These are phyloP conservation scores for Gryganskiella cystojenkinii DNA, from an alignment of 192 early-diverging fungal genomes.

Conservation along the genomic window DNA sequence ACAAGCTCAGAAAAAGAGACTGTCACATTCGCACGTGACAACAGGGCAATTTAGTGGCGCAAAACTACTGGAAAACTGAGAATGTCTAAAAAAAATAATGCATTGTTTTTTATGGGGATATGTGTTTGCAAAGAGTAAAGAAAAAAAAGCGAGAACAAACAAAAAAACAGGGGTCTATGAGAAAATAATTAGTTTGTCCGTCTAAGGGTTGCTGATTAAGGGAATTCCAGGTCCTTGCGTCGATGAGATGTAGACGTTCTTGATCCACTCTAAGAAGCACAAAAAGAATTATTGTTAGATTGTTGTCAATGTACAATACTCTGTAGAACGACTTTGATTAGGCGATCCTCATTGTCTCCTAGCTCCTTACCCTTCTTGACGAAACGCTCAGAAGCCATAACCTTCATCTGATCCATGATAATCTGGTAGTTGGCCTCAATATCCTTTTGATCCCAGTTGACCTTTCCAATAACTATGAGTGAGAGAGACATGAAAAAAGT, in stretches of 20 bases:
- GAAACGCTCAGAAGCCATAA: conserved; percentile 63
- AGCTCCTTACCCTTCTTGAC: conserved; percentile 56
- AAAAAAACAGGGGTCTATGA: not conserved
- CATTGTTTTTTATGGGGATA: not conserved
- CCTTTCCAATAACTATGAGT: conserved; percentile 50
- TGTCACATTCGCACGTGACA: too few species aligned
- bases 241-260: conserved; percentile 71
- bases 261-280: conserved; percentile 59
- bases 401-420: conserved; percentile 70
- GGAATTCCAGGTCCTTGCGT: conserved; percentile 77
- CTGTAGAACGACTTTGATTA: too few species aligned
- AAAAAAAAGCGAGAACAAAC: not conserved
- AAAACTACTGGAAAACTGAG: too few species aligned
- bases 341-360: too few species aligned
- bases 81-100: too few species aligned
- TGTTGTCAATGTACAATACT: too few species aligned
- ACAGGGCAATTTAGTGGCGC: too few species aligned
- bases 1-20: too few species aligned
- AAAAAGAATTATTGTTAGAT: not conserved
- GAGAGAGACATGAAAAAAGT: not conserved
- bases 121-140: not conserved
- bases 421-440: conserved; percentile 62
- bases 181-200: too few species aligned
- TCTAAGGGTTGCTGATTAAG: conserved; percentile 60
- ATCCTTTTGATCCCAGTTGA: conserved; percentile 48